Evolutionary conservation across 106 monocot genomes (phyloP), one percentile per base, ranked within the genome.

Genomic region (Acorus gramineus): DNA sequence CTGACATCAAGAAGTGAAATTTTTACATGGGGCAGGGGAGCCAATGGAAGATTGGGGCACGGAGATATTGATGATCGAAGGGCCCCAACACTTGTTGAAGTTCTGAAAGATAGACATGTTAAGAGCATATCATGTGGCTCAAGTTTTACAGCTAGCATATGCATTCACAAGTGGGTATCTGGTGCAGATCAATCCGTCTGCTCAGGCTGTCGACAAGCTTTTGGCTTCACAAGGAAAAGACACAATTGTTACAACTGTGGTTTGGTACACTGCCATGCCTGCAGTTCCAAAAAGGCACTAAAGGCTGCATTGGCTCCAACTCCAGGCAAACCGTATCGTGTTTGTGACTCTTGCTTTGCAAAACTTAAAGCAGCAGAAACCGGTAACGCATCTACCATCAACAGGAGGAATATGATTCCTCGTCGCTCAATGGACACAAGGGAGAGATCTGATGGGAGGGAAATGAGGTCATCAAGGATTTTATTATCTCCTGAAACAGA

Each of bases 151-250:
- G 77, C 89, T 43, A 85, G 82, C 71, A 80, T 89, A 63, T 89
- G 89, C 64, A 89, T 89, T 46, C 89, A 89, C 62, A 89, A 89
- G 61, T 89, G 89, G 89, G 80, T 89, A 11, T 85, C 89, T 54
- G 75, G 82, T 53, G 82, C 74, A 46, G 89, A 89, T 44, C 89
- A 89, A 66, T 85, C 85, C 5, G 42, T 85, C 0, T 89, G 85
- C 62, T 74, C 89, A 8, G 89, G 89, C 2, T 91, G 91, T 58
- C 65, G 86, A 67, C 91, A 84, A 57, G 55, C 91, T 72, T 91
- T 91, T 75, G 86, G 91, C 14, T 91, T 91, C 55, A 84, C 86
- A 3, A 78, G 90, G 62, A 86, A 90, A 66, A 82, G 89, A 50
- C 89, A 89, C 69, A 85, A 85, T 55, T 89, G 89, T 57, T 89